Percentiles rank a stretch among this genome's conserved stretches.
Evolutionary conservation across 371 early-diverging fungal species (phyloP).

Genomic region (Quaeritorhiza haematococci): DNA sequence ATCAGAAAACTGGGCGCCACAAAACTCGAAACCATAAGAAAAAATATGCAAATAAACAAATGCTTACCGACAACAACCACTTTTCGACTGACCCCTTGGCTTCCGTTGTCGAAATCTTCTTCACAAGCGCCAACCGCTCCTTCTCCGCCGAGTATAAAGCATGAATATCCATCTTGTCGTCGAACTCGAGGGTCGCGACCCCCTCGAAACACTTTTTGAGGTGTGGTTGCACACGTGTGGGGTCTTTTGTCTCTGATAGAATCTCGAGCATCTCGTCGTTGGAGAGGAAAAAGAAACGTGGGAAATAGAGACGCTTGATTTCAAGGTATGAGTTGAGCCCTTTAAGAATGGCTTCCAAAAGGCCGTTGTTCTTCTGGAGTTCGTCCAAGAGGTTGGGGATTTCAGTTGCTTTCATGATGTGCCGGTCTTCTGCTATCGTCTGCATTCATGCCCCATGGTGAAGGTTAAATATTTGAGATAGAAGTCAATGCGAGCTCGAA

Average conservation of each 20-base stretch:
- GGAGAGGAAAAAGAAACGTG: constrained; percentile 56
- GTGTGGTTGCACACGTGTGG: constrained; percentile 54
- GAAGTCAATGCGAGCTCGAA: too few species aligned
- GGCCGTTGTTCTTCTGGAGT: constrained; percentile 40
- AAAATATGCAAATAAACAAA: not conserved
- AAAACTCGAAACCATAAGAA: not conserved
- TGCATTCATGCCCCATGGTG: constrained; percentile 8
- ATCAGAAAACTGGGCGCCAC: not conserved
- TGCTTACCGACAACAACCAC: constrained; percentile 39
- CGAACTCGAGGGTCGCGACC: constrained; percentile 45
- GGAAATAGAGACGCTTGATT: constrained; percentile 50
- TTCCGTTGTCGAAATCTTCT: constrained; percentile 45
- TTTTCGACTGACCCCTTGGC: constrained; percentile 52
- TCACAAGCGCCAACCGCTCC: constrained; percentile 35
- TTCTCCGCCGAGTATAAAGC: constrained; percentile 46
- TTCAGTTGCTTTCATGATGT: constrained; percentile 44
- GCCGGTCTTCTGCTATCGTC: constrained; percentile 40
- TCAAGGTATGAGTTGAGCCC: constrained; percentile 55
- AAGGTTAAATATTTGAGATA: too few species aligned
- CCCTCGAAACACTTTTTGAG: constrained; percentile 59
- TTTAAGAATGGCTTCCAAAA: constrained; percentile 46
- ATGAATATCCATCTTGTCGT: constrained; percentile 44
- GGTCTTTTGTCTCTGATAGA: constrained; percentile 53
- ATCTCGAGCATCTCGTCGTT: constrained; percentile 62
- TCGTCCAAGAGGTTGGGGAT: constrained; percentile 50